These are phyloP conservation scores for Colletotrichum simmondsii DNA, from an alignment of 2,329 filamentous ascomycete genomes.

Conservation along the genomic window DNA sequence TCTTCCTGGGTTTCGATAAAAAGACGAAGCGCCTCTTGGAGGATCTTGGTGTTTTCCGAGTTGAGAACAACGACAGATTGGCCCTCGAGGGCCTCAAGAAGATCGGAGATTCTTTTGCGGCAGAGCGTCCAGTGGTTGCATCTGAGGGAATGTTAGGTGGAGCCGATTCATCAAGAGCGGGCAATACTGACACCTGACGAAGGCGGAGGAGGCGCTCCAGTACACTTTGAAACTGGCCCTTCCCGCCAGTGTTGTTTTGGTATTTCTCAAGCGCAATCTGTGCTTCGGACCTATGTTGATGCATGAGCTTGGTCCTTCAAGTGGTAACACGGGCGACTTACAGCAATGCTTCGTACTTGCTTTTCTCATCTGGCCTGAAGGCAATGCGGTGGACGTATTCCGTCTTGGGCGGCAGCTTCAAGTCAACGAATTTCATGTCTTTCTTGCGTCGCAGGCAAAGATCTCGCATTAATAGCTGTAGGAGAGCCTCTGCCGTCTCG, in stretches of 20 bases:
- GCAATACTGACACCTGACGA: conserved; percentile 71
- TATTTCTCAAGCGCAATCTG: conserved; percentile 75
- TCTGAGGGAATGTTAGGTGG: conserved; percentile 44
- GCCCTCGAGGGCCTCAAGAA: conserved; percentile 76
- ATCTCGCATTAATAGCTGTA: conserved; percentile 83
- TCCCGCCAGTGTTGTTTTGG: conserved; percentile 55
- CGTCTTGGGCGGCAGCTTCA: conserved; percentile 80
- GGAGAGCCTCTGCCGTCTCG: conserved; percentile 67
- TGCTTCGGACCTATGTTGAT: conserved; percentile 70
- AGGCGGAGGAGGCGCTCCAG: conserved; percentile 85
- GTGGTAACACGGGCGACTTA: conserved; percentile 47
- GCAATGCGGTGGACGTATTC: conserved; percentile 82
- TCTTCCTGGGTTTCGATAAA: conserved; percentile 85
- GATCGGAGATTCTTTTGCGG: conserved; percentile 76
- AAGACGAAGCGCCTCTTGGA: conserved; percentile 81
- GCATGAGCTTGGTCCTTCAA: conserved; percentile 37
- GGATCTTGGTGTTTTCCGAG: conserved; percentile 74
- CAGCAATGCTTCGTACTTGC: conserved; percentile 81
- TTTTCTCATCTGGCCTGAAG: conserved; percentile 78
- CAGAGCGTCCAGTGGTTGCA: conserved; percentile 92
- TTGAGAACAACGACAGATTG: conserved; percentile 76
- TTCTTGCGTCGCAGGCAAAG: conserved; percentile 86
- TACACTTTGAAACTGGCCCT: conserved; percentile 76
- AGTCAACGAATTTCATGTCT: conserved; percentile 87
- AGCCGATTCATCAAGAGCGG: conserved; percentile 11